Evolutionary conservation across 371 early-diverging fungal species (phyloP).

Genomic region (Circinella minor): DNA sequence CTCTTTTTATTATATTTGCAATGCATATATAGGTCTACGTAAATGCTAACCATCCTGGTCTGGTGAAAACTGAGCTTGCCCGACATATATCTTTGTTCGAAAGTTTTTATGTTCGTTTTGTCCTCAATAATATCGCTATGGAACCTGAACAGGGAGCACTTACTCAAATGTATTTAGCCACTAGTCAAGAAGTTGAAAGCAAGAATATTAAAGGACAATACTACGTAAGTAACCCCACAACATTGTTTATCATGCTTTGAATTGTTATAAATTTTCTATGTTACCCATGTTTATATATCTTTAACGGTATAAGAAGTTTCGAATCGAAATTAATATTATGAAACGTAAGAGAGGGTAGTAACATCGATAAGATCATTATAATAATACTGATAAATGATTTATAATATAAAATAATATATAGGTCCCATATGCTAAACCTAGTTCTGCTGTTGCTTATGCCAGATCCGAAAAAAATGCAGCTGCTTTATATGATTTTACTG

Average conservation of each 20-base stretch:
- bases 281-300: too few species aligned
- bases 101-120: constrained; percentile 3
- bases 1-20: too few species aligned
- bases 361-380: not conserved
- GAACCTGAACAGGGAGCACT: constrained; percentile 59
- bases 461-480: constrained; percentile 26
- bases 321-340: too few species aligned
- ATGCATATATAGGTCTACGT: constrained; percentile 46
- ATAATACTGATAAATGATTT: too few species aligned
- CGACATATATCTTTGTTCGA: constrained; percentile 19
- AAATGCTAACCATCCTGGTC: constrained; percentile 75
- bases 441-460: constrained; percentile 18
- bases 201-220: constrained; percentile 55
- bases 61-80: constrained; percentile 49
- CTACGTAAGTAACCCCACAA: constrained; percentile 33
- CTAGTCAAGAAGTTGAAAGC: constrained; percentile 64
- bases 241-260: too few species aligned
- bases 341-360: not conserved
- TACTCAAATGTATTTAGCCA: constrained; percentile 67
- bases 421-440: constrained; percentile 24
- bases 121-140: constrained; percentile 15
- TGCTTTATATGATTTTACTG: constrained; percentile 42
- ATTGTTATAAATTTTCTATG: too few species aligned
- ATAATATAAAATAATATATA: not conserved
- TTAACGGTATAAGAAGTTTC: too few species aligned